These are phyloP conservation scores for Lonicera japonica DNA, from an alignment of 129 eudicot genomes.

Conservation along the genomic window DNA sequence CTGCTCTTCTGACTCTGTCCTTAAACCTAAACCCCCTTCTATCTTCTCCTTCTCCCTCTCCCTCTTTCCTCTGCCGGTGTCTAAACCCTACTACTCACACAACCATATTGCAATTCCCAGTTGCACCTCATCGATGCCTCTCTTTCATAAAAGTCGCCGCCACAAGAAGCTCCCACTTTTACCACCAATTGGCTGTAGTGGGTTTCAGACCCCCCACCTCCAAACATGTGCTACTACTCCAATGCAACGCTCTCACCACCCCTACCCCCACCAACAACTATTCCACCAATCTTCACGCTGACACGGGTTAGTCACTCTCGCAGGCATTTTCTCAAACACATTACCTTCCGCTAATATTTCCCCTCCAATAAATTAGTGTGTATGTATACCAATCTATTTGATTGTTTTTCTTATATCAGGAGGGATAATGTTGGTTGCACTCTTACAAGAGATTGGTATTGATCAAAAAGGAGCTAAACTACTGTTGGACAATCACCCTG, in stretches of 20 bases:
- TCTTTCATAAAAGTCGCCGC: background rate
- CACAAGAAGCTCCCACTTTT: background rate
- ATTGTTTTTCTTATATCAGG: constrained; percentile 23
- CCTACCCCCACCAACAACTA: background rate
- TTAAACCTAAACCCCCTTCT: too few relatives aligned
- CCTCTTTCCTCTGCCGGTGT: too few relatives aligned
- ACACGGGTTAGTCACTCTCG: constrained; percentile 29
- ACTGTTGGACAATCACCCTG: constrained; percentile 40
- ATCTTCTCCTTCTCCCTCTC: background rate
- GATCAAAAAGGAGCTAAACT: constrained; percentile 32
- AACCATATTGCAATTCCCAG: background rate
- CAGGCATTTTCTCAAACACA: constrained; percentile 23
- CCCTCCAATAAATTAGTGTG: background rate
- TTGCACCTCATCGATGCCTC: background rate
- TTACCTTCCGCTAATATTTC: constrained; percentile 2
- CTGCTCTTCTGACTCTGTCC: background rate
- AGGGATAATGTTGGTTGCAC: constrained; percentile 44
- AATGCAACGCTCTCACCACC: constrained; percentile 4
- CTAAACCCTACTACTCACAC: background rate
- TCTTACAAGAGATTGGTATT: constrained; percentile 67
- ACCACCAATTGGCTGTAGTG: background rate
- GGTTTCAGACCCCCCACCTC: background rate
- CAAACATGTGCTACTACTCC: background rate
- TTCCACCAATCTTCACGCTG: background rate
- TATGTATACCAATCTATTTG: background rate